phyloP scores from a whole-genome alignment of 2,329 filamentous ascomycete species.

The Venturiaceae sp. region DNA sequence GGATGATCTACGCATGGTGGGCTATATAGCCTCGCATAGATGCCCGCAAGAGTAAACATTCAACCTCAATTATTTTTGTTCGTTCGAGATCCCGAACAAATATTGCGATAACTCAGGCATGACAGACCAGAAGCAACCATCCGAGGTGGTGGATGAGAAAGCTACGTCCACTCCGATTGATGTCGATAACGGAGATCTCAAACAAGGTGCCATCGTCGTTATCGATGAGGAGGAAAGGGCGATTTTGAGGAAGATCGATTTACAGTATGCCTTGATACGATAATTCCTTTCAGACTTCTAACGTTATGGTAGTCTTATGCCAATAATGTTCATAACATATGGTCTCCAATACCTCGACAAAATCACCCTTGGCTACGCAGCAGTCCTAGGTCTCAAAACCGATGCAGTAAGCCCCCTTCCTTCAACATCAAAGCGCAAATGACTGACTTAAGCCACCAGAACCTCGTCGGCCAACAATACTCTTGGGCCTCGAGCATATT shows the following conservation, averaged over 20 bases:
- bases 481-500: constrained; percentile 66
- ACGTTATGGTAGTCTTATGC: constrained; percentile 6
- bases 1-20: too few relatives aligned
- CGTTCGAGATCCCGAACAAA: too few relatives aligned
- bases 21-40: too few relatives aligned
- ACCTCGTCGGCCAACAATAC: constrained; percentile 37
- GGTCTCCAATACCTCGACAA: constrained; percentile 16
- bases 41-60: too few relatives aligned
- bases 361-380: constrained; percentile 12
- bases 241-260: neutral
- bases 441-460: neutral
- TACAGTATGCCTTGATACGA: neutral
- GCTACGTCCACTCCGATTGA: neutral
- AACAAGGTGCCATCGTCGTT: neutral
- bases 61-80: too few relatives aligned
- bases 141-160: neutral
- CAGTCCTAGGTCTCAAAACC: constrained; percentile 15
- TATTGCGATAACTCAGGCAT: too few relatives aligned
- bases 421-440: neutral
- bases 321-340: constrained; percentile 14
- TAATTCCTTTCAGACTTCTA: neutral
- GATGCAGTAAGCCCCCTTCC: neutral
- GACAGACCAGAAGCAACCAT: neutral
- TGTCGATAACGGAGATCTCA: neutral
- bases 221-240: neutral